Base-by-base conservation (phyloP, 78 protist species). In the Mastigamoeba balamuthi region DNA sequence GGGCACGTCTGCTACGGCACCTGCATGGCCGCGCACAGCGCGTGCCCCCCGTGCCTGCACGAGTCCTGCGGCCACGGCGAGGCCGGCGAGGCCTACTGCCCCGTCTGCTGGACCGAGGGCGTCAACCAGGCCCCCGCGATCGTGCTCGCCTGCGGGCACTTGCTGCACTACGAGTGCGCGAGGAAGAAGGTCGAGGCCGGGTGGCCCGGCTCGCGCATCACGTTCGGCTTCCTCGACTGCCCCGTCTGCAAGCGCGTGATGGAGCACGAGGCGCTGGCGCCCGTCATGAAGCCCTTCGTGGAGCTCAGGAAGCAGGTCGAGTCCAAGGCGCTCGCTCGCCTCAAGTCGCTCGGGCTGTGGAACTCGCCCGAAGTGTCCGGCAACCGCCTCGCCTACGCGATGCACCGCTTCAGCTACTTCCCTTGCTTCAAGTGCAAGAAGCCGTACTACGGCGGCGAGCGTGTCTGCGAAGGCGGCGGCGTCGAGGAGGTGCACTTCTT, bases 381-480 rank as follows among this genome's bases (percentile, higher is more conserved):
- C n/a, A n/a, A n/a, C n/a, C 65, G 37, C 10, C 23, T 10, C 9
- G 70, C 9, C 30, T 66, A 66, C 10, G 70, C 70, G 10, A 66
- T 66, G 70, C 30, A n/a, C 10, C n/a, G 70, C 9, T 66, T 66
- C 10, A 23, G 64, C 37, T 66, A 66, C 37, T 66, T 48, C 58
- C 58, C 17, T 17, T 48, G 58, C 58, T 48, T 17, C 17, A 17
- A 17, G 33, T 48, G 58, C 58, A 10, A 2, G 29, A 7, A 43
- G 35, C 81, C 81, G 33, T 77, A 77, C 74, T 77, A 58, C 48
- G 81, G 69, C 17, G 81, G 81, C 36, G 23, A 42, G 63, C 2
- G 35, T 42, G 4, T 1, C 40, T 77, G 81, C 48, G 81, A 77
- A 27, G 81, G 2, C 10, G 74, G 5, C 7, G 69, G n/a, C 37